Base-by-base conservation (phyloP, 1,284 basidiomycete species). In the Clitocybe nebularis region DNA sequence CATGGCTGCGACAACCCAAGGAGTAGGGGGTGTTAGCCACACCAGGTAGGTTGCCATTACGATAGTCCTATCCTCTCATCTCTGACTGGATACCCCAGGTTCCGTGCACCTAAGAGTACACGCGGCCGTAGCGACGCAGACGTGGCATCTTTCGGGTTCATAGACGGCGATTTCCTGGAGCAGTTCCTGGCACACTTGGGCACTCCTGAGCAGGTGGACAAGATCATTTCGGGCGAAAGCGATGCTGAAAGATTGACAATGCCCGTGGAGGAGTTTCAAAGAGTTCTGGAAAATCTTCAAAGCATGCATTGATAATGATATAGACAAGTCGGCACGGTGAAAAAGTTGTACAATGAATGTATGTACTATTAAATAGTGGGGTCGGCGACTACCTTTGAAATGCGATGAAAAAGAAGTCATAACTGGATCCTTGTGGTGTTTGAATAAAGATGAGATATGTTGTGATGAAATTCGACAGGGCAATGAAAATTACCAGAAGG, bases 101-200 rank as follows among this genome's bases (percentile, higher is more conserved):
- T 78, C 63, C 77, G 91, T 36, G 72, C 81, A 2, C 84, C 85
- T 0, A 76, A 75, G 42, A 75, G 69, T 40, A 66, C 64, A 34
- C 55, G 73, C 52, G 74, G 83, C 47, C 63, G 72, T 41, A 72
- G 77, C 55, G 76, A 81, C 58, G 66, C 74, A 40, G 75, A 86
- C 47, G 51, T 63, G 36, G 58, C 69, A 10, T 70, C 78, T 13
- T 63, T 75, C 58, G 93, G 93, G 2, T 93, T 96, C 70, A 70
- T 96, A 20, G 93, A 97, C 53, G 93, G 93, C 2, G 88, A 93
- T 57, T 90, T 93, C 53, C 62, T 94, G 20, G 88, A 93, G 60
- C 66, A 70, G 21, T 83, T 85, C 64, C 67, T 90, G 19, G 55
- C 64, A 9, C 56, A 71, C 16, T 35, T 62, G 23, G 59, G 54